These are phyloP conservation scores for Pogostemon cablin DNA, from an alignment of 257 asterid genomes.

Conservation along the genomic window DNA sequence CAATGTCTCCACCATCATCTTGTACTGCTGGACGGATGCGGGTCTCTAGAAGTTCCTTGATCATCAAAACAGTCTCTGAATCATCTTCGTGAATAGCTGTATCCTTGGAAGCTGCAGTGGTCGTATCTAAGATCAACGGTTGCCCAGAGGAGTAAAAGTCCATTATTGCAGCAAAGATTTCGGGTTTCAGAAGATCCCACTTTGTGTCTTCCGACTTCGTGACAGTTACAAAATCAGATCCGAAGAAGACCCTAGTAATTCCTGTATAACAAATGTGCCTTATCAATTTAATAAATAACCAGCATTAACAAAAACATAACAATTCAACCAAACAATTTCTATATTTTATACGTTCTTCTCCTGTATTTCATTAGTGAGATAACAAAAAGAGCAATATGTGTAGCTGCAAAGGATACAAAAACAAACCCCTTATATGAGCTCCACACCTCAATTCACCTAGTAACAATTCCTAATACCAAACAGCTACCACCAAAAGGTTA, in stretches of 20 bases:
- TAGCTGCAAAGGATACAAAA: not conserved
- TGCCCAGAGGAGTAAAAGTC: slow-evolving; percentile 77
- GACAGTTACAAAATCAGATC: slow-evolving; percentile 77
- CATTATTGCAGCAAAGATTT: slow-evolving; percentile 86
- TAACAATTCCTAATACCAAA: not conserved
- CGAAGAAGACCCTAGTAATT: slow-evolving; percentile 76
- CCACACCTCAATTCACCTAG: not conserved
- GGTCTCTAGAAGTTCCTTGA: slow-evolving; percentile 89
- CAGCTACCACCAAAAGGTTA: not conserved
- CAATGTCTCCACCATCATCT: slow-evolving; percentile 97
- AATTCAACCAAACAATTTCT: not conserved
- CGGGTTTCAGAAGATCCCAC: slow-evolving; percentile 86
- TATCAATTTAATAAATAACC: not conserved
- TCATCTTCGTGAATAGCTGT: slow-evolving; percentile 88
- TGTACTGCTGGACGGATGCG: slow-evolving; percentile 96
- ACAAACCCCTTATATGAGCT: too few relatives aligned
- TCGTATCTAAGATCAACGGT: slow-evolving; percentile 67
- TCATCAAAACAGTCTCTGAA: slow-evolving; percentile 95
- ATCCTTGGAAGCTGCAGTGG: slow-evolving; percentile 72
- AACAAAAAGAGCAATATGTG: not conserved
- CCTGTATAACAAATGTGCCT: slow-evolving; percentile 43
- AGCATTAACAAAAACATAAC: not conserved
- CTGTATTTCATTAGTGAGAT: not conserved
- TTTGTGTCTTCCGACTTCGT: slow-evolving; percentile 73
- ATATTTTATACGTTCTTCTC: not conserved